phyloP scores from a whole-genome alignment of 2,329 filamentous ascomycete species.

The Xylariaceae sp. region DNA sequence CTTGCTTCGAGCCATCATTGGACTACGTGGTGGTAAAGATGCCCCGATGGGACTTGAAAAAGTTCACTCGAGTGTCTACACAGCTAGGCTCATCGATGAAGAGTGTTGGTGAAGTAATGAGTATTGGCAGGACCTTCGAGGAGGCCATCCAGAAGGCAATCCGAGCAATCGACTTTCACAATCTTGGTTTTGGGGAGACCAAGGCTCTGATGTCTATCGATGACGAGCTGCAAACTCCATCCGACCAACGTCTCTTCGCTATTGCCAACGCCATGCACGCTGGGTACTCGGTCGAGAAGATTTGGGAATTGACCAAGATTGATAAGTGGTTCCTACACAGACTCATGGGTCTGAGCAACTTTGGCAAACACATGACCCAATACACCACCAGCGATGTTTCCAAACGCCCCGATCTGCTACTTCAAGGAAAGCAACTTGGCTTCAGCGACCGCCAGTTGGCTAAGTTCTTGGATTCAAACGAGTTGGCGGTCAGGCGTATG shows the following conservation, averaged over 20 bases:
- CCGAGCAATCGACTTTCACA: conserved; percentile 88
- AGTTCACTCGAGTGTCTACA: conserved; percentile 94
- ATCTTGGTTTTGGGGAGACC: conserved; percentile 89
- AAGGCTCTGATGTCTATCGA: conserved; percentile 92
- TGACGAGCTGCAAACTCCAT: conserved; percentile 91
- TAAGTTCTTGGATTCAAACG: conserved; percentile 90
- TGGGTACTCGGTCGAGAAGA: conserved; percentile 91
- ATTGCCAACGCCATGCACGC: conserved; percentile 96
- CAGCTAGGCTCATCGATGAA: conserved; percentile 98
- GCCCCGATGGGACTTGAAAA: conserved; percentile 97
- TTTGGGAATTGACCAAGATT: conserved; percentile 97
- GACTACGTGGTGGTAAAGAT: conserved; percentile 99
- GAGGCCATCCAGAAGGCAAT: conserved; percentile 99
- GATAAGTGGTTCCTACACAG: conserved; percentile 97
- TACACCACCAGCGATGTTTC: conserved; percentile 59
- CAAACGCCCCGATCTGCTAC: conserved; percentile 57
- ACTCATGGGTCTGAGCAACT: conserved; percentile 85
- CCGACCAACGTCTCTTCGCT: conserved; percentile 92
- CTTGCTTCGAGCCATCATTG: conserved; percentile 96
- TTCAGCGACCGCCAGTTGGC: conserved; percentile 92
- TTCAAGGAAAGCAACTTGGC: conserved; percentile 84
- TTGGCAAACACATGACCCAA: conserved; percentile 68
- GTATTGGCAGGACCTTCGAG: conserved; percentile 91
- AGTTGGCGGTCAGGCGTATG: conserved; percentile 77
- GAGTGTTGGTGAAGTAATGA: conserved; percentile 99